Evolutionary conservation across 257 asterid genomes (phyloP).

Genomic region (Galeopsis tetrahit): DNA sequence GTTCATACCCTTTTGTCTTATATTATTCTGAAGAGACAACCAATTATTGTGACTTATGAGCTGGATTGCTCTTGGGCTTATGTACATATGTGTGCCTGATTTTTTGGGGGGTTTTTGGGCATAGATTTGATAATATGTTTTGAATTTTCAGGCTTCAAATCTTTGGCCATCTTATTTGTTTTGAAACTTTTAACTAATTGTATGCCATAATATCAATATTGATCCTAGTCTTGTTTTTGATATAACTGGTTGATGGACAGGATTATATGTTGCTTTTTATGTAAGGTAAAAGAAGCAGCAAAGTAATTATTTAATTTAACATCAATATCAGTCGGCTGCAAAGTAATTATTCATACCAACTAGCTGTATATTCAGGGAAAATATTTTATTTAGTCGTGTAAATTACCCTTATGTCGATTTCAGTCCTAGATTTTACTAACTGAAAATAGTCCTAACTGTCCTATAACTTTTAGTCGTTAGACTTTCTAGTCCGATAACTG

Average conservation of each 20-base stretch:
- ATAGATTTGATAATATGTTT: conserved; percentile 1
- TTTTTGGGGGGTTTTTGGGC: neutral
- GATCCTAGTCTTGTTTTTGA: conserved; percentile 13
- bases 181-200: conserved; percentile 13
- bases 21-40: conserved; percentile 19
- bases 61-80: conserved; percentile 8
- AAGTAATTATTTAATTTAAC: conserved; percentile 8
- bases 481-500: too few relatives aligned
- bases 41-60: conserved; percentile 19
- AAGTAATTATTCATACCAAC: neutral
- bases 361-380: neutral
- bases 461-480: too few relatives aligned
- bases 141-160: conserved; percentile 24
- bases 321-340: conserved; percentile 14
- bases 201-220: conserved; percentile 10
- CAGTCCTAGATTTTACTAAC: too few relatives aligned
- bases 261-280: conserved; percentile 7
- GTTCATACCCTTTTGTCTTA: conserved; percentile 9
- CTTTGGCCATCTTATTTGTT: conserved; percentile 6
- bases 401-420: too few relatives aligned
- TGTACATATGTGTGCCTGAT: neutral
- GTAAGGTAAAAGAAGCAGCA: conserved; percentile 1
- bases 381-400: too few relatives aligned
- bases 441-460: too few relatives aligned
- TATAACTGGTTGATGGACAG: conserved; percentile 19